Percentiles rank a stretch among this genome's conserved stretches.
These are phyloP conservation scores for Phallus indusiatus DNA, from an alignment of 768 basidiomycete species.

Conservation along the genomic window DNA sequence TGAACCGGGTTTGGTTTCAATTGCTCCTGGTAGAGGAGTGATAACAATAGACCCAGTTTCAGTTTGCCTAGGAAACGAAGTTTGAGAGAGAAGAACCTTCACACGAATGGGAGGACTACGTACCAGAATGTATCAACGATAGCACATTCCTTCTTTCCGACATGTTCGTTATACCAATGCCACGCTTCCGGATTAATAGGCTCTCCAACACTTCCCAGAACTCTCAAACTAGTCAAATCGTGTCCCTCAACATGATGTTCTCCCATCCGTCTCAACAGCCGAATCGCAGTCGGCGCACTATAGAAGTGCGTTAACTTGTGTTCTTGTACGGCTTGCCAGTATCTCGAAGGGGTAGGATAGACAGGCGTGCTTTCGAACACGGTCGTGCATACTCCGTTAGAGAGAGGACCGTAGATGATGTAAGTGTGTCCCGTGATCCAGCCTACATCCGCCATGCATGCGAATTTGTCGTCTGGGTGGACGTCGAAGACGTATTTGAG, in stretches of 20 bases:
- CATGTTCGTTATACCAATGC: constrained; percentile 98
- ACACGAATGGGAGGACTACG: constrained; percentile 12
- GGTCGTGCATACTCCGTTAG: constrained; percentile 73
- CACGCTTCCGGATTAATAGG: constrained; percentile 99
- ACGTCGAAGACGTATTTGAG: constrained; percentile 98
- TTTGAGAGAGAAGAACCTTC: constrained; percentile 11
- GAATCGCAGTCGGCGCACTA: constrained; percentile 89
- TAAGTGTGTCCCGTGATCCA: constrained; percentile 99
- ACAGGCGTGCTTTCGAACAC: constrained; percentile 97
- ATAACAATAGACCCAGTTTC: constrained; percentile 96
- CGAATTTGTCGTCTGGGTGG: constrained; percentile 92
- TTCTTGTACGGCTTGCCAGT: constrained; percentile 94
- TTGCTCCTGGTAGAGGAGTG: constrained; percentile 92
- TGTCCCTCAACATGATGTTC: constrained; percentile 75
- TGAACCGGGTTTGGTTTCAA: constrained; percentile 91
- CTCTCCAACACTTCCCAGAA: constrained; percentile 91
- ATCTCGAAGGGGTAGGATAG: constrained; percentile 91
- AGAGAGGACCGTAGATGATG: constrained; percentile 91
- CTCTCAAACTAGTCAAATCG: constrained; percentile 75
- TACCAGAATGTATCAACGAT: constrained; percentile 90
- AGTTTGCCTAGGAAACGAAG: constrained; percentile 60
- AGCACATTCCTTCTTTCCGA: constrained; percentile 80
- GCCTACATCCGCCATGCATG: constrained; percentile 97
- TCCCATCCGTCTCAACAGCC: constrained; percentile 79
- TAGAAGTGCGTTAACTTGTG: constrained; percentile 96